Percentiles rank a stretch among this genome's conserved stretches.
These are phyloP conservation scores for Exophiala phaeomuriformis DNA, from an alignment of 2,329 filamentous ascomycete species.

Conservation along the genomic window DNA sequence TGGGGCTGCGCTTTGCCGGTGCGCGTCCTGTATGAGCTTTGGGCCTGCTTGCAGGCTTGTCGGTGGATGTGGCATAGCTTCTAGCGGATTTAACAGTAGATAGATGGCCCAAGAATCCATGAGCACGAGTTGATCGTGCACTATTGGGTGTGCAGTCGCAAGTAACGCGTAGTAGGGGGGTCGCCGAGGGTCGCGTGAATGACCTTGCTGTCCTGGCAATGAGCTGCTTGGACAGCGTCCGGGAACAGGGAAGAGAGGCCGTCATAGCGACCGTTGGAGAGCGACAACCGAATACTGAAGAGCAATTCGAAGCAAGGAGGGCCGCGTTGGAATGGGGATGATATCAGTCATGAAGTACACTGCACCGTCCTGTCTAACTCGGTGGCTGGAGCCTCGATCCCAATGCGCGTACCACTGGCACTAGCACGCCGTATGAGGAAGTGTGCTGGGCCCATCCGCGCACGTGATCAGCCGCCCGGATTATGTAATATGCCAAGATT, in stretches of 20 bases:
- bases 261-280: slow-evolving; percentile 17
- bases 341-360: slow-evolving; percentile 2
- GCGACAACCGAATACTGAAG: slow-evolving; percentile 1
- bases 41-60: slow-evolving; percentile 27
- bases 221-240: slow-evolving; percentile 21
- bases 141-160: slow-evolving; percentile 16
- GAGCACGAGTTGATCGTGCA: slow-evolving; percentile 12
- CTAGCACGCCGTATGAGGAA: not conserved
- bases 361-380: not conserved
- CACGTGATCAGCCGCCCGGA: not conserved
- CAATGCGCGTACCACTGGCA: not conserved
- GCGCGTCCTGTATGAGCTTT: slow-evolving; percentile 31
- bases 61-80: slow-evolving; percentile 30
- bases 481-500: not conserved
- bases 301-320: slow-evolving; percentile 10
- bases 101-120: slow-evolving; percentile 16
- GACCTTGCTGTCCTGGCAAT: slow-evolving; percentile 15
- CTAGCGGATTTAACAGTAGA: slow-evolving; percentile 20
- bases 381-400: slow-evolving; percentile 16
- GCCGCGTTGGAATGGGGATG: slow-evolving; percentile 10
- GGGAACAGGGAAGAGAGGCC: slow-evolving; percentile 15
- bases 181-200: slow-evolving; percentile 24
- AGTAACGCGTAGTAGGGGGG: slow-evolving; percentile 23
- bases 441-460: not conserved
- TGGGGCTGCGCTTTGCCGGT: slow-evolving; percentile 25